These are phyloP conservation scores for Scopulariopsis brevicaulis DNA, from an alignment of 2,329 filamentous ascomycete genomes.

Conservation along the genomic window DNA sequence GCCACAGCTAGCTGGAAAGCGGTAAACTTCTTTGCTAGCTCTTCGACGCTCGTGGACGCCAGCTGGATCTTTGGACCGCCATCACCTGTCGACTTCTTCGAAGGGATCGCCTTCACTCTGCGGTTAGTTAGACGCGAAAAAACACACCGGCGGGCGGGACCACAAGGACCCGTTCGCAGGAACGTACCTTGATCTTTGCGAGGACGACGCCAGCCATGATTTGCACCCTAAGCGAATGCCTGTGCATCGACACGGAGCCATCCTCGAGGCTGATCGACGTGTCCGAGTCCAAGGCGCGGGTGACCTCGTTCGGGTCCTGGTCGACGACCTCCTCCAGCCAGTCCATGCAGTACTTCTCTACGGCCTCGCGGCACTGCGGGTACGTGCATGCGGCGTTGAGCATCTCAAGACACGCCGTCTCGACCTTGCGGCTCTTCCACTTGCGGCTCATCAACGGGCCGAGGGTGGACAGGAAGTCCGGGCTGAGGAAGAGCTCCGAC, in stretches of 20 bases:
- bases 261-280: constrained; percentile 46
- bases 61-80: constrained; percentile 33
- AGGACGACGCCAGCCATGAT: constrained; percentile 63
- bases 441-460: constrained; percentile 67
- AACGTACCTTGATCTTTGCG: constrained; percentile 53
- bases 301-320: constrained; percentile 50
- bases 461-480: constrained; percentile 72
- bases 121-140: constrained; percentile 29
- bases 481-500: constrained; percentile 71
- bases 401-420: constrained; percentile 78
- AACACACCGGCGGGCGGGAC: neutral
- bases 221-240: constrained; percentile 50
- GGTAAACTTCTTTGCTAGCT: constrained; percentile 52
- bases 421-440: constrained; percentile 76
- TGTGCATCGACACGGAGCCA: constrained; percentile 47
- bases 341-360: constrained; percentile 71
- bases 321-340: constrained; percentile 82
- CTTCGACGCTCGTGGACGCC: constrained; percentile 51
- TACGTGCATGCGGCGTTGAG: constrained; percentile 88
- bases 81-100: constrained; percentile 25
- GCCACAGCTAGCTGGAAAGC: constrained; percentile 41
- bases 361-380: constrained; percentile 66
- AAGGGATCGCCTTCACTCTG: constrained; percentile 42
- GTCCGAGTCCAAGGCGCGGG: constrained; percentile 23
- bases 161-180: constrained; percentile 6